A percentile compares a stretch with the other conserved stretches of the same genome.
phyloP scores from a whole-genome alignment of 106 monocot genomes.

The Dactylorhiza incarnata region DNA sequence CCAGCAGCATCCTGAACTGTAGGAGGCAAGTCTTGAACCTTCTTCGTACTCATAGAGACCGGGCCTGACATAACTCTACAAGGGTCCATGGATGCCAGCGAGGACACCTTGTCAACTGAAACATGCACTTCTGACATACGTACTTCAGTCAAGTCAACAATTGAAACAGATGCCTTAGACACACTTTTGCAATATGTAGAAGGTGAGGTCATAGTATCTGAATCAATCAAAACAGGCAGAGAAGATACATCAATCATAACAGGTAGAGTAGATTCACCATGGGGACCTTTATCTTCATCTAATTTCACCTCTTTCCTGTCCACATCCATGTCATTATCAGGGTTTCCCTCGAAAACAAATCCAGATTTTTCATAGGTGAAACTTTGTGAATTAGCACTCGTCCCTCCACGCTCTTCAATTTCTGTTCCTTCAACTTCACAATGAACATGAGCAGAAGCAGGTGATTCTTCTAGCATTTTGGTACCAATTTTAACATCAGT shows the following conservation, averaged over 20 bases:
- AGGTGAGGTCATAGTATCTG: background rate
- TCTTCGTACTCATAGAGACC: conserved; percentile 4
- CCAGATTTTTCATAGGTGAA: conserved; percentile 2
- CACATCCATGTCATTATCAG: conserved; percentile 12
- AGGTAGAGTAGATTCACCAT: conserved; percentile 7
- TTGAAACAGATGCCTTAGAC: background rate
- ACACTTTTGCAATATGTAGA: background rate
- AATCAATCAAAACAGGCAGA: background rate
- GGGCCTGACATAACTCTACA: background rate
- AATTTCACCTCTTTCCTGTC: conserved; percentile 3
- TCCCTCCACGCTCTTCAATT: background rate
- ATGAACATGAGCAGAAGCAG: conserved; percentile 10
- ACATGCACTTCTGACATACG: background rate
- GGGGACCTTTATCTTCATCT: background rate
- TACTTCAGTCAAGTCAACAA: conserved; percentile 10
- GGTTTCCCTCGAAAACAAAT: background rate
- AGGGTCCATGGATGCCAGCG: background rate
- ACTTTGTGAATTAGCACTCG: background rate
- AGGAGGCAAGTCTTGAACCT: conserved; percentile 3
- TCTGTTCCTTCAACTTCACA: conserved; percentile 1
- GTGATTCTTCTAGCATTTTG: background rate
- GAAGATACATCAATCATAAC: background rate
- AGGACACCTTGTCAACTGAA: conserved; percentile 6
- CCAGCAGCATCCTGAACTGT: conserved; percentile 13
- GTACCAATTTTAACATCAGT: background rate